phyloP scores from a whole-genome alignment of 2,329 filamentous ascomycete species.

The Colletotrichum sp. region DNA sequence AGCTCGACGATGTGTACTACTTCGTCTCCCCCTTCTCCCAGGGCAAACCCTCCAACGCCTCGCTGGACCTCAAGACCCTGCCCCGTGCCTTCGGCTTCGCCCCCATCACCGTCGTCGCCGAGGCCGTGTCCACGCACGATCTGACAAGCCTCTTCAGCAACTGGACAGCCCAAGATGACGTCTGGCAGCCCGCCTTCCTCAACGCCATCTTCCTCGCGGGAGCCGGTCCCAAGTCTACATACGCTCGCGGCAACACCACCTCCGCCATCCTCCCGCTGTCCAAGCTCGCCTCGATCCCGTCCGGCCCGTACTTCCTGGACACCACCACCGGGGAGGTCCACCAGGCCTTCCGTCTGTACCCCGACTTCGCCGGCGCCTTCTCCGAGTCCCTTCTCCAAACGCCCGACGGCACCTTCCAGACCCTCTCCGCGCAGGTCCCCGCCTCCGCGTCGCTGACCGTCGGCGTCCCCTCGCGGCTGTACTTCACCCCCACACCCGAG shows the following conservation, averaged over 20 bases:
- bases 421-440: slow-evolving; percentile 36
- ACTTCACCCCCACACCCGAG: slow-evolving; percentile 56
- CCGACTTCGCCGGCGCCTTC: slow-evolving; percentile 38
- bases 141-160: slow-evolving; percentile 31
- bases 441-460: slow-evolving; percentile 35
- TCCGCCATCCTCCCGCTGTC: slow-evolving; percentile 25
- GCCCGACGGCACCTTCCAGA: slow-evolving; percentile 33
- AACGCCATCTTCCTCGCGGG: slow-evolving; percentile 25
- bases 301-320: slow-evolving; percentile 42
- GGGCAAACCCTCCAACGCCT: slow-evolving; percentile 27
- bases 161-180: slow-evolving; percentile 34
- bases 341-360: slow-evolving; percentile 40
- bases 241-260: slow-evolving; percentile 13
- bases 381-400: slow-evolving; percentile 33
- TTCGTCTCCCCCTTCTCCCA: slow-evolving; percentile 38
- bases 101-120: slow-evolving; percentile 37
- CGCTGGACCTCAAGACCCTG: slow-evolving; percentile 20
- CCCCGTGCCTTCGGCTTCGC: slow-evolving; percentile 34
- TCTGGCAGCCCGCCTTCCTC: slow-evolving; percentile 30
- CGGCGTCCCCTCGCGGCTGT: slow-evolving; percentile 64
- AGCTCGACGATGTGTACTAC: slow-evolving; percentile 34
- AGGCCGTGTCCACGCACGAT: slow-evolving; percentile 20
- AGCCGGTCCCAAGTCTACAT: not conserved
- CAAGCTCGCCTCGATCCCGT: slow-evolving; percentile 26
- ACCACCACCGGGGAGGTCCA: slow-evolving; percentile 33